Evolutionary conservation across 306 rosid genomes (phyloP), one percentile per base, ranked within the genome.

Genomic region (Chamaecrista fasciculata): DNA sequence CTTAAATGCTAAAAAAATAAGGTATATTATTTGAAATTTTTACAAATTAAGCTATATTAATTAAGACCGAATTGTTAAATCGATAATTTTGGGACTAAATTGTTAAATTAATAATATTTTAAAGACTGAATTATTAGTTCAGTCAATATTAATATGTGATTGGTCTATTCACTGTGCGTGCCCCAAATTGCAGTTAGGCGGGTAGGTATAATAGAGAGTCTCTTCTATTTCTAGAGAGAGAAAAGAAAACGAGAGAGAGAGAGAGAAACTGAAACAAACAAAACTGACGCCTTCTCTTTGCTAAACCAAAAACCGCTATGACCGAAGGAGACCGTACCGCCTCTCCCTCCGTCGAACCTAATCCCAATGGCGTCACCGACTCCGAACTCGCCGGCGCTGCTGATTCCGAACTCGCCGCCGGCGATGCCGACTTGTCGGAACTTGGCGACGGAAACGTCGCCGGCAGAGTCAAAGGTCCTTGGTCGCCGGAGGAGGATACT

Each of bases 401-500:
- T 4, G 67, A 43, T 60, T 16, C 14, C 6, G 70, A 28, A 28
- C 56, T 23, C 18, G 18, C 5, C 0, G 42, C 2, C 1, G 56
- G 42, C 16, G 70, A 65, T 25, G 56, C 57, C 11, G 70, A 65
- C 56, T 47, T 47, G 40, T 16, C 70, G 24, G 70, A 19, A 1
- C 44, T 47, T 34, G 29, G 66, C 3, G 20, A 60, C 11, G 24
- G 36, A 23, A 60, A 14, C 23, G 52, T 4, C 15, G 58, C 39
- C 0, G 85, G 79, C 28, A 83, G 66, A 60, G 94, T 90, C 50
- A 87, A 71, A 79, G 94, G 94, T 9, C 93, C 94, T 1, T 90
- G 96, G 96, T 90, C 94, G 0, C 89, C 83, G 21, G 83, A 79
- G 72, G 79, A 79, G 43, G 83, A 79, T 33, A 65, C 59, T 1